These are phyloP conservation scores for Phalaenopsis aphrodite DNA, from an alignment of 106 monocot species.

Conservation along the genomic window DNA sequence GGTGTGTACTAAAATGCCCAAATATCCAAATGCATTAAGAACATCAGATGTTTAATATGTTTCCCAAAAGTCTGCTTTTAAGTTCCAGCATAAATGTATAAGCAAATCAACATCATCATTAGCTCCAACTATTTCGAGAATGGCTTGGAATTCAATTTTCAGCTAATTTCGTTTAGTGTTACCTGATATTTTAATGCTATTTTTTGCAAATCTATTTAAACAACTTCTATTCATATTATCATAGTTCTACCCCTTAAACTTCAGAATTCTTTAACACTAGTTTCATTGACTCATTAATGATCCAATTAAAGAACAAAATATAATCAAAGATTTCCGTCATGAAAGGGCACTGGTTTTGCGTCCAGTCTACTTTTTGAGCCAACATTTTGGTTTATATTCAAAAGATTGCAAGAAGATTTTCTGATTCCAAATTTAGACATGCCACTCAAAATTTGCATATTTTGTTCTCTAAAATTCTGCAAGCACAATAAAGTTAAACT, in stretches of 20 bases:
- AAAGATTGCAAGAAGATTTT: not conserved
- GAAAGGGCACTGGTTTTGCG: not conserved
- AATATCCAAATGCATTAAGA: no score
- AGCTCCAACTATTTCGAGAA: not conserved
- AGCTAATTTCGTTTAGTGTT: not conserved
- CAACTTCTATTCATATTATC: not conserved
- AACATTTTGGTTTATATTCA: not conserved
- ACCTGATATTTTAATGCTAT: not conserved
- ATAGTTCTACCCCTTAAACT: not conserved
- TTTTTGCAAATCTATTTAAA: not conserved
- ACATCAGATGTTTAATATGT: no score
- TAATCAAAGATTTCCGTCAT: no score
- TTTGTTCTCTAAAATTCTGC: not conserved
- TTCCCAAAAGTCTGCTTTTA: not conserved
- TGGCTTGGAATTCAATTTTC: not conserved
- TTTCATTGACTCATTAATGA: not conserved
- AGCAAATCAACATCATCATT: not conserved
- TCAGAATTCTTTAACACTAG: not conserved
- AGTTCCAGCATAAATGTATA: not conserved
- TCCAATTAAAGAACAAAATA: no score
- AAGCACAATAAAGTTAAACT: not conserved
- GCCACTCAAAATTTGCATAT: not conserved
- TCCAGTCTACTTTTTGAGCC: not conserved
- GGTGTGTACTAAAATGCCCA: no score
- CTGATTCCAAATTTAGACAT: not conserved